These are phyloP conservation scores for Triticum dicoccoides DNA, from an alignment of 176 grass and related monocot genomes.

Conservation along the genomic window DNA sequence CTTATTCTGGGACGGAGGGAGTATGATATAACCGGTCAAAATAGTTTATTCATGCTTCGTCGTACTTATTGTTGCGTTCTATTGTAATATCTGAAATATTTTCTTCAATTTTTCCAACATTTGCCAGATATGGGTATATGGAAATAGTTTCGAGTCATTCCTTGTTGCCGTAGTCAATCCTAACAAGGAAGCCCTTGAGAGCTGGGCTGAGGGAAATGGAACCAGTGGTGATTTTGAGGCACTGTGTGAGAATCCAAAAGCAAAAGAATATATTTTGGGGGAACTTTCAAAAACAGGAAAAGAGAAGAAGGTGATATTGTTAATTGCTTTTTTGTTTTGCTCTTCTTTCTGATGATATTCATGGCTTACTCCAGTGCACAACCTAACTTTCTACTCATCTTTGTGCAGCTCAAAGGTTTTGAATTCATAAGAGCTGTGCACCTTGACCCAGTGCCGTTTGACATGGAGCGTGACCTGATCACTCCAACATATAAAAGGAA, in stretches of 20 bases:
- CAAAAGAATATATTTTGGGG: slow-evolving; percentile 66
- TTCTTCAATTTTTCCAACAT: slow-evolving; percentile 7
- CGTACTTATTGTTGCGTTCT: neutral
- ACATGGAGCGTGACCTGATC: slow-evolving; percentile 81
- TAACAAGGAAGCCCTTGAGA: slow-evolving; percentile 66
- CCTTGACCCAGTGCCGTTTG: slow-evolving; percentile 76
- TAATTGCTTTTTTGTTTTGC: slow-evolving; percentile 7
- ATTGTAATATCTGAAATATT: slow-evolving; percentile 10
- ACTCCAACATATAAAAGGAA: slow-evolving; percentile 94
- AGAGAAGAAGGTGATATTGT: slow-evolving; percentile 70
- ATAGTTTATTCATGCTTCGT: slow-evolving; percentile 9
- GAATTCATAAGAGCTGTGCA: slow-evolving; percentile 71
- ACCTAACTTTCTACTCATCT: slow-evolving; percentile 16
- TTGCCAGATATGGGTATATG: slow-evolving; percentile 82
- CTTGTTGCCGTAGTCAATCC: slow-evolving; percentile 84
- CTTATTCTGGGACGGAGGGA: too few species aligned
- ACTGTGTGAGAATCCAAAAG: slow-evolving; percentile 69
- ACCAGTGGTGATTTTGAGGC: slow-evolving; percentile 55
- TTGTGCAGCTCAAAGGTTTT: slow-evolving; percentile 87
- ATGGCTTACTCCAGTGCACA: neutral
- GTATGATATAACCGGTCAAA: neutral
- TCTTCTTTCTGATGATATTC: neutral
- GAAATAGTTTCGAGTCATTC: slow-evolving; percentile 87
- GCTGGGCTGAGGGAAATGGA: slow-evolving; percentile 63
- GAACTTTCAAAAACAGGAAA: slow-evolving; percentile 66